These are phyloP conservation scores for Podaxis carcinomalis DNA, from an alignment of 768 basidiomycete genomes.

Conservation along the genomic window DNA sequence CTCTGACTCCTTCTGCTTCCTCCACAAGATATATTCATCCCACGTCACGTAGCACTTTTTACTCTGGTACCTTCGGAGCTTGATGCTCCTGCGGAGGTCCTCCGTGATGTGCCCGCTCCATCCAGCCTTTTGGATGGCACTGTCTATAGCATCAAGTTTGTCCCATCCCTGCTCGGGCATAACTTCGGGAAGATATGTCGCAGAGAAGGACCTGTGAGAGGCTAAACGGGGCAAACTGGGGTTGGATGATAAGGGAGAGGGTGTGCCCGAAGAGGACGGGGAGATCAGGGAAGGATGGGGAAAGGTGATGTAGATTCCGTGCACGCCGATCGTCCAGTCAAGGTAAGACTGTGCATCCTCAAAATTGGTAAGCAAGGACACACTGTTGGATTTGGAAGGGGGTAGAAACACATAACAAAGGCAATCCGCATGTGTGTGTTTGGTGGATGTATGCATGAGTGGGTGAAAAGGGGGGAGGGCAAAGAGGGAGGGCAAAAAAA, in stretches of 20 bases:
- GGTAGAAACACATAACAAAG: constrained; percentile 7
- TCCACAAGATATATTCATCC: constrained; percentile 78
- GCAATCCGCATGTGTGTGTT: too few relatives aligned
- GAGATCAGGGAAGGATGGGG: constrained; percentile 68
- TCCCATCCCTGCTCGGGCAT: constrained; percentile 93
- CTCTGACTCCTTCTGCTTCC: constrained; percentile 36
- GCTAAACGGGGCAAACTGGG: constrained; percentile 49
- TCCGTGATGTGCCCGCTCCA: constrained; percentile 83
- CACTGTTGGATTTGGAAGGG: constrained; percentile 36
- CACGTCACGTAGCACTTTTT: constrained; percentile 62
- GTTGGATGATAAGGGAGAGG: constrained; percentile 70
- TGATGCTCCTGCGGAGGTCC: constrained; percentile 70
- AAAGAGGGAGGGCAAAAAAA: not conserved
- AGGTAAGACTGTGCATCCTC: constrained; percentile 80
- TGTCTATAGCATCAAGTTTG: constrained; percentile 84
- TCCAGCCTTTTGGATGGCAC: constrained; percentile 91
- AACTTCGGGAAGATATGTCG: constrained; percentile 93
- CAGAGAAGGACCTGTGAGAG: constrained; percentile 63
- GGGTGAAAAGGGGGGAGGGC: not conserved
- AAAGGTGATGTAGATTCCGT: constrained; percentile 90
- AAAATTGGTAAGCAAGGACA: constrained; percentile 93
- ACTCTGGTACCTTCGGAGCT: constrained; percentile 81
- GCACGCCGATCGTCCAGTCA: constrained; percentile 89
- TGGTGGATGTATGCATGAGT: not conserved
- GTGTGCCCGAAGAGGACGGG: constrained; percentile 52